Base-by-base conservation (phyloP, 257 asterid genomes). In the Scutellaria baicalensis region DNA sequence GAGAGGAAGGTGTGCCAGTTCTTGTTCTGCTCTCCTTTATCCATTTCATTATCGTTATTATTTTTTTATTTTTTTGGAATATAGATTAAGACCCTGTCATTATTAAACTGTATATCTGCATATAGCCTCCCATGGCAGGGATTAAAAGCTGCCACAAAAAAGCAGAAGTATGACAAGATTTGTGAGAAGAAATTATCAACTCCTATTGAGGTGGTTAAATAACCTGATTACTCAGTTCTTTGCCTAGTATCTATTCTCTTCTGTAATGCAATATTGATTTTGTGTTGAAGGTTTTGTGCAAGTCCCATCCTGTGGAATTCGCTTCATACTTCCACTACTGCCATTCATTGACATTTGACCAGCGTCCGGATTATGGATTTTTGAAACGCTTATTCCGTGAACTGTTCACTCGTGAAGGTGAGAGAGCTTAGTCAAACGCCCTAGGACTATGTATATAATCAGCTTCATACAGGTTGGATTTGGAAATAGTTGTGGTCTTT, bases 101-200 rank as follows among this genome's bases (percentile, higher is more conserved):
- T 71, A 47, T 81, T 78, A 68, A 80, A 75, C 75, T 67, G 17
- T 64, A 35, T 66, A 59, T 81, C 74, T 75, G 74, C 66, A 63
- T 79, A 62, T 72, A 92, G 98, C 86, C 97, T 92, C 69, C 98
- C 98, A 12, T 92, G 98, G 98, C 98, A 92, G 89, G 98, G 98
- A 54, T 75, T 90, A 72, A 90, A 92, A 88, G 98, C 95, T 82
- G 98, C 96, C 64, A 92, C 97, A 52, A 92, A 92, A 84, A 92
- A 90, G 89, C 98, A 92, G 82, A 92, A 92, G 80, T 92, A 92
- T 71, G 98, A 92, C 84, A 92, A 92, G 83, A 92, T 92, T 66
- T 86, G 97, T 74, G 97, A 90, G 84, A 92, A 92, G 77, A 92
- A 90, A 75, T 71, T 92, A 79, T 88, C 97, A 59, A 92, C 97